These are phyloP conservation scores for Yamadazyma nakazawae DNA, from an alignment of 805 yeast species.

Conservation along the genomic window DNA sequence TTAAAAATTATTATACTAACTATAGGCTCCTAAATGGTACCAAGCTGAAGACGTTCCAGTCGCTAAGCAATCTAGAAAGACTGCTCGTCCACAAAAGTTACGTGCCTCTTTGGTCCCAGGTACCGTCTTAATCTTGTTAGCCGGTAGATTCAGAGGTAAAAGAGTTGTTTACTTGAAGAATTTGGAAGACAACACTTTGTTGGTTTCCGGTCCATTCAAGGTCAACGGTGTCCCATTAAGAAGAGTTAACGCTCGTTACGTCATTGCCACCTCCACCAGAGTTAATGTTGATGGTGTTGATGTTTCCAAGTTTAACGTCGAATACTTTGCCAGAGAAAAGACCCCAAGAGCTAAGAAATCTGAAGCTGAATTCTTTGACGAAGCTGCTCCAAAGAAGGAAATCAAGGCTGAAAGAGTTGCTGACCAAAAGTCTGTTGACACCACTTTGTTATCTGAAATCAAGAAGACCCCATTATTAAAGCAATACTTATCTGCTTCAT, in stretches of 20 bases:
- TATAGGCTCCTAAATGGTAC: conserved; percentile 85
- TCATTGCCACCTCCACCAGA: conserved; percentile 96
- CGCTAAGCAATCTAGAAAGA: conserved; percentile 86
- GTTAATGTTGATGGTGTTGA: conserved; percentile 77
- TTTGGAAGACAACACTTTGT: conserved; percentile 96
- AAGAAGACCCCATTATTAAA: conserved; percentile 96
- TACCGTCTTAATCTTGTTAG: conserved; percentile 93
- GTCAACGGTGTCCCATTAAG: conserved; percentile 99
- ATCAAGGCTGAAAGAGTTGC: conserved; percentile 90
- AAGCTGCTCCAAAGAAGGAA: conserved; percentile 73
- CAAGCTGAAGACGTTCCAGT: conserved; percentile 88
- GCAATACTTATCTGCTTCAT: conserved; percentile 92
- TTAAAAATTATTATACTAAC: conserved; percentile 15
- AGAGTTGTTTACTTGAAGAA: conserved; percentile 97
- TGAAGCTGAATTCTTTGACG: conserved; percentile 89
- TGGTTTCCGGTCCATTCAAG: conserved; percentile 99
- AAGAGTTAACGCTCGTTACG: conserved; percentile 98
- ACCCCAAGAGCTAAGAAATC: conserved; percentile 76
- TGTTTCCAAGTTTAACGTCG: conserved; percentile 87
- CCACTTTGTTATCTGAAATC: conserved; percentile 87
- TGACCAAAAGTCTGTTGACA: conserved; percentile 95
- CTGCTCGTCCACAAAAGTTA: conserved; percentile 89
- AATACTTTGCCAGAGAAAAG: conserved; percentile 96
- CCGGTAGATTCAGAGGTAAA: conserved; percentile 99
- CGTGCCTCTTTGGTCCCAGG: conserved; percentile 97